Base-by-base conservation (phyloP, 306 rosid species). In the Vigna mungo region DNA sequence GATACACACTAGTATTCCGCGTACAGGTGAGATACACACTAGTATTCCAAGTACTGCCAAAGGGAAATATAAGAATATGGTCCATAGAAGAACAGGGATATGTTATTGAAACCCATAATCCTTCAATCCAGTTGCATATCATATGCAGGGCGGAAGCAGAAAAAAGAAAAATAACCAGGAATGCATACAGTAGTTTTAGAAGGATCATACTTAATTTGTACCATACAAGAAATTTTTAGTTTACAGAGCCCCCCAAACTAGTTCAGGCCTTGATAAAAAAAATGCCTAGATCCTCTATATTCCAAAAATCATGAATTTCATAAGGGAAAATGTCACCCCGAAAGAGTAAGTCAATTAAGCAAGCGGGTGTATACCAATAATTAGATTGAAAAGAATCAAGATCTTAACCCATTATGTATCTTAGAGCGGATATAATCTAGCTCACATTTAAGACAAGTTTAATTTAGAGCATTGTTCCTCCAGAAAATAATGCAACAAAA, bases 51-150 rank as follows among this genome's bases (percentile, higher is more conserved):
- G 20, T 25, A 64, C 30, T 54, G 18, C 12, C 63, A 18, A 8
- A 36, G 54, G 72, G 4, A 83, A 60, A 71, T 54, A n/a, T 30
- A 44, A 15, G 17, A 32, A 9, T 41, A 79, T 23, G 36, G 39
- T 52, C 61, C 68, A n/a, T 18, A 3, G 5, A 15, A 32, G 59
- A 70, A 62, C 49, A 47, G 4, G 71, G 53, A 71, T 12, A 65
- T 56, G 36, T 23, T 47, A 32, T 39, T 74, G 58, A 76, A 18
- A 34, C 18, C 44, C 8, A 18, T 10, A 58, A 68, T 67, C 59
- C 51, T 15, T 60, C 37, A 20, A 32, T 49, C 41, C 12, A 46
- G 59, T 34, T 49, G 15, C 68, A 21, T 52, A 14, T 20, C 68
- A 32, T 61, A 14, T 20, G 63, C 5, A 44, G 0, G 12, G 49